These are phyloP conservation scores for Backusella luteola DNA, from an alignment of 192 early-diverging fungal genomes.

Conservation along the genomic window DNA sequence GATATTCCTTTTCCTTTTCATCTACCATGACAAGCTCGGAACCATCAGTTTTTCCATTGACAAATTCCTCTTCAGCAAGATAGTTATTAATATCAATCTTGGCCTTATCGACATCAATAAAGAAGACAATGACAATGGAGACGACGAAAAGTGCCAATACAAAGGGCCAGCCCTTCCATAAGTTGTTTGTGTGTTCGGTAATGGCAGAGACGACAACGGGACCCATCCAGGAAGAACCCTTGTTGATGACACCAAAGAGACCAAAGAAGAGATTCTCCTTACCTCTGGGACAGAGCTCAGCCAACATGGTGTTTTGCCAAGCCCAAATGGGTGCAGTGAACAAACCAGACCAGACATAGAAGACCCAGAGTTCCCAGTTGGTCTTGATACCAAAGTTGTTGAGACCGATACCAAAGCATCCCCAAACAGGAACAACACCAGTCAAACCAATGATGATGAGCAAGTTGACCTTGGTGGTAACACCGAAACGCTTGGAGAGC, in stretches of 20 bases:
- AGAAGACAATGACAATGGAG: slow-evolving; percentile 48
- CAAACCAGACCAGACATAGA: slow-evolving; percentile 60
- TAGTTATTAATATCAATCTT: slow-evolving; percentile 48
- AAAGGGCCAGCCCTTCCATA: slow-evolving; percentile 57
- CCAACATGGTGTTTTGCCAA: slow-evolving; percentile 62
- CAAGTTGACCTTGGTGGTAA: slow-evolving; percentile 53
- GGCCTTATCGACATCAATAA: slow-evolving; percentile 56
- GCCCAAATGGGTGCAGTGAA: slow-evolving; percentile 57
- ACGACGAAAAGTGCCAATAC: slow-evolving; percentile 54
- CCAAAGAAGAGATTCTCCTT: slow-evolving; percentile 71
- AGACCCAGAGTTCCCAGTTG: slow-evolving; percentile 57
- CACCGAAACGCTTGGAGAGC: slow-evolving; percentile 49
- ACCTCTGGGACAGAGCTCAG: slow-evolving; percentile 63
- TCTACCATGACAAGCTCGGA: slow-evolving; percentile 8
- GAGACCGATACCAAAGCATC: slow-evolving; percentile 59
- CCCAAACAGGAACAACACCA: slow-evolving; percentile 59
- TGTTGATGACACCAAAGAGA: slow-evolving; percentile 71
- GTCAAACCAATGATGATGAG: slow-evolving; percentile 50
- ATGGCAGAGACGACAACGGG: slow-evolving; percentile 70
- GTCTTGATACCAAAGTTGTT: slow-evolving; percentile 49
- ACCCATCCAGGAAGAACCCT: slow-evolving; percentile 72
- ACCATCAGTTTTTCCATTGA: not conserved
- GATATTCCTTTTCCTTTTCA: slow-evolving; percentile 8
- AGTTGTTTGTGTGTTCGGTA: slow-evolving; percentile 46
- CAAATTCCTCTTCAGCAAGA: slow-evolving; percentile 6